Base-by-base conservation (phyloP, 2,329 filamentous ascomycete species). In the Cadophora gregata region DNA sequence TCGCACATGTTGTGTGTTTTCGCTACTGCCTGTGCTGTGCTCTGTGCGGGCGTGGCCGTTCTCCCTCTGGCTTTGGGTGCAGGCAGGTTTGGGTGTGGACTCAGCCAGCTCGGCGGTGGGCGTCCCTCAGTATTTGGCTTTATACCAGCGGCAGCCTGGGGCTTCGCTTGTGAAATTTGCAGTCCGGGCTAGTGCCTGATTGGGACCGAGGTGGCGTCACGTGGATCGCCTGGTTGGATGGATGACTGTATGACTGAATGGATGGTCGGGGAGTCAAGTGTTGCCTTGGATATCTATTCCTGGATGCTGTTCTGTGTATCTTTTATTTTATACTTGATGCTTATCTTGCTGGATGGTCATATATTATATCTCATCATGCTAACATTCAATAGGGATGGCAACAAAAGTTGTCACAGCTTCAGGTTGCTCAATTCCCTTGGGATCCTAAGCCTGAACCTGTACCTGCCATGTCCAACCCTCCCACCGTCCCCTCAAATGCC, bases 341-440 rank as follows among this genome's bases (percentile, higher is more conserved):
- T 31, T 62, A 3, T 45, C 19, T 45, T 45, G 3, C 10, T 45
- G n/a, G 5, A 45, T 4, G 9, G 19, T 45, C 42, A 45, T n/a
- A n/a, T 45, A 19, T 2, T n/a, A 21, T 45, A 19, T 19, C 21
- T 45, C 42, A 71, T 72, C 66, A 74, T 63, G 48, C 76, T 75
- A 70, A 77, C 61, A 62, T 24, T 58, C 51, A 63, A 69, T 77
- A 98, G 94, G 92, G 90, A 81, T 99, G 96, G 96, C 94, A 98
- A 83, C 85, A 90, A 75, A 97, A 96, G 80, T 85, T 99, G 42
- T 91, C 94, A 1, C 88, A 89, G 73, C 88, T 96, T 71, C 88
- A 91, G 72, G 90, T 98, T 69, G 96, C 96, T 67, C 84, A 87
- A 65, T 97, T 98, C 78, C 95, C 96, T 12, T 99, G 96, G 96